Evolutionary conservation across 1,139 yeast genomes (phyloP).

Genomic region (Magnusiomyces ingens): DNA sequence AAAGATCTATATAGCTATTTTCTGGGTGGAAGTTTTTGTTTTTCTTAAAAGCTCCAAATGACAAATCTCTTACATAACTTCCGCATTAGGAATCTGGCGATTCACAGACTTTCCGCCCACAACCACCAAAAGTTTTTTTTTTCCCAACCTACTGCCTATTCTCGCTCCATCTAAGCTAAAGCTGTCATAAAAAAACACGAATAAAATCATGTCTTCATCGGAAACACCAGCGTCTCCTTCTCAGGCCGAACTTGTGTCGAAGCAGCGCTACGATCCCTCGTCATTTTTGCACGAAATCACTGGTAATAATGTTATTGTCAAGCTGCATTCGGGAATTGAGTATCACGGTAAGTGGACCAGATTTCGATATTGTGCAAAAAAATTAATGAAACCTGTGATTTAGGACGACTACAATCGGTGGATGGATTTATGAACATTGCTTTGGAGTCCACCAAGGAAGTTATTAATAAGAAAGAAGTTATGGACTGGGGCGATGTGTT

Average conservation of each 20-base stretch:
- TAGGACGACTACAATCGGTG: conserved; percentile 71
- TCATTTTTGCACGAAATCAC: conserved; percentile 71
- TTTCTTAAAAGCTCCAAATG: background rate
- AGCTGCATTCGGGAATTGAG: conserved; percentile 79
- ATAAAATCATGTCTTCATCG: background rate
- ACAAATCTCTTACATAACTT: too few relatives aligned
- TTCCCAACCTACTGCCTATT: too few relatives aligned
- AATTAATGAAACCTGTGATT: too few relatives aligned
- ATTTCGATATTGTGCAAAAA: background rate
- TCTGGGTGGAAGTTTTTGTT: too few relatives aligned
- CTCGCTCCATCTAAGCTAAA: too few relatives aligned
- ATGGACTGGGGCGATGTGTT: conserved; percentile 79
- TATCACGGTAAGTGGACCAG: conserved; percentile 46
- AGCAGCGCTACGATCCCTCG: conserved; percentile 40
- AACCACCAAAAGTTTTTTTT: too few relatives aligned
- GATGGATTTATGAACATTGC: conserved; percentile 98
- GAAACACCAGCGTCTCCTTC: background rate
- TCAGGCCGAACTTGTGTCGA: background rate
- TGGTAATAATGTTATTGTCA: conserved; percentile 75
- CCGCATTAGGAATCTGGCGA: too few relatives aligned
- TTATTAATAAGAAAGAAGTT: conserved; percentile 49
- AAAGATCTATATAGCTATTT: too few relatives aligned
- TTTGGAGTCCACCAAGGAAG: conserved; percentile 68
- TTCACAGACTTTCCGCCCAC: too few relatives aligned
- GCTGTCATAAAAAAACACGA: too few relatives aligned